Evolutionary conservation across 441 rosid genomes (phyloP), one percentile per base, ranked within the genome.

Genomic region (Metrosideros polymorpha): DNA sequence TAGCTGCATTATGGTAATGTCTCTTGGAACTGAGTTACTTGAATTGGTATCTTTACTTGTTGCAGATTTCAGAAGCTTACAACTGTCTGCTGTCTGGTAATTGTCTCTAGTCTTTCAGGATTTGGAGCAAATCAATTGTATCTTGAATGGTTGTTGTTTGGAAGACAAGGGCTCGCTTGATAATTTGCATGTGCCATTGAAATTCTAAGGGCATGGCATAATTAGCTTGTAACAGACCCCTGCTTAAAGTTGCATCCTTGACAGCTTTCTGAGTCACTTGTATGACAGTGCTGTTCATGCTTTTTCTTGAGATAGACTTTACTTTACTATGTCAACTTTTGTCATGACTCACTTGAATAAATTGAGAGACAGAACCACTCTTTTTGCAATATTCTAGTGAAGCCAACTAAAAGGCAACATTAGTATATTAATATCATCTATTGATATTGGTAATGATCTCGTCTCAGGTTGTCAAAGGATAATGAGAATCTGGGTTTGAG

Each of bases 61-160:
- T 90, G 87, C 97, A 95, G 97, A 91, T 95, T 89, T 92, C 98
- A 29, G 95, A 96, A 90, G 98, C 97, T 84, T 95, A 92, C 88
- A 86, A 92, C 88, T 91, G 88, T 87, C 89, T 95, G 87, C 92
- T 90, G 52, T 92, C 95, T 35, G 99, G 97, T 93, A 93, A 92
- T 85, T 89, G 86, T 82, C 87, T 71, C 79, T 42, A 29, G 71
- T 61, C 71, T 42, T 22, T 77, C 83, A 45, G 83, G 50, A 77
- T 45, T 77, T 61, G 71, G 32, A 7, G 17, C 51, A 12, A 77
- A 42, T 42, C 29, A 12, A 77, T 77, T 24, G 83, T 24, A 39
- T 71, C 79, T 22, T 39, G 79, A 71, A 10, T 47, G 12, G 79
- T 39, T 39, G 79, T 71, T 71, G 77, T 32, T 71, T 25, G 79